A percentile compares a stretch with the other conserved stretches of the same genome.
These are phyloP conservation scores for Rhododendron molle DNA, from an alignment of 148 eudicot genomes.

Conservation along the genomic window DNA sequence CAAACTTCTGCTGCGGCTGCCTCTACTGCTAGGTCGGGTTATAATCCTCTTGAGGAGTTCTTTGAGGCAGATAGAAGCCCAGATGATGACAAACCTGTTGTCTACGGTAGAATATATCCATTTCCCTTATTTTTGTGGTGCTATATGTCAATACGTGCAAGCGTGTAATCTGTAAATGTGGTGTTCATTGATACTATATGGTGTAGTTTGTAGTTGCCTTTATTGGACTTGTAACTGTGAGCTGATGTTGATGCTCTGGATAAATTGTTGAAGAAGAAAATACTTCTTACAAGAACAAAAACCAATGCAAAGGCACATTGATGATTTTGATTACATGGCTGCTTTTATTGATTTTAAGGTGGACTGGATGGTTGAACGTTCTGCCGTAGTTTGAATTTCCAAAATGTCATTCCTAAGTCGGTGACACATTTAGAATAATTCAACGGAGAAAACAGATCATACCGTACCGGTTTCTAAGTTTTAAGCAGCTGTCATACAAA, in stretches of 20 bases:
- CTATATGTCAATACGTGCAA: background rate
- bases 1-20: conserved; percentile 36
- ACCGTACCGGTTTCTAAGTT: no score
- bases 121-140: background rate
- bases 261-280: background rate
- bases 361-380: background rate
- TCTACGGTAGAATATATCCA: conserved; percentile 34
- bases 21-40: conserved; percentile 24
- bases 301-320: background rate
- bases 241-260: background rate
- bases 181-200: background rate
- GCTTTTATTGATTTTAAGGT: background rate
- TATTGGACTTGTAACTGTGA: background rate
- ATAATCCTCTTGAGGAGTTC: conserved; percentile 60
- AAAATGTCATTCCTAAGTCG: background rate
- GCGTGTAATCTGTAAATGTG: background rate
- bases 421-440: background rate
- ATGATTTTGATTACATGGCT: background rate
- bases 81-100: conserved; percentile 58
- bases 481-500: no score
- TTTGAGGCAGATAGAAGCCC: conserved; percentile 49
- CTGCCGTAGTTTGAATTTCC: background rate
- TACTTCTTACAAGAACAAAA: background rate
- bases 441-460: background rate
- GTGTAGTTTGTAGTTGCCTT: background rate